Percentiles rank a stretch among this genome's conserved stretches.
phyloP scores from a whole-genome alignment of 495 filamentous ascomycete species.

The Aspergillus sclerotioniger region DNA sequence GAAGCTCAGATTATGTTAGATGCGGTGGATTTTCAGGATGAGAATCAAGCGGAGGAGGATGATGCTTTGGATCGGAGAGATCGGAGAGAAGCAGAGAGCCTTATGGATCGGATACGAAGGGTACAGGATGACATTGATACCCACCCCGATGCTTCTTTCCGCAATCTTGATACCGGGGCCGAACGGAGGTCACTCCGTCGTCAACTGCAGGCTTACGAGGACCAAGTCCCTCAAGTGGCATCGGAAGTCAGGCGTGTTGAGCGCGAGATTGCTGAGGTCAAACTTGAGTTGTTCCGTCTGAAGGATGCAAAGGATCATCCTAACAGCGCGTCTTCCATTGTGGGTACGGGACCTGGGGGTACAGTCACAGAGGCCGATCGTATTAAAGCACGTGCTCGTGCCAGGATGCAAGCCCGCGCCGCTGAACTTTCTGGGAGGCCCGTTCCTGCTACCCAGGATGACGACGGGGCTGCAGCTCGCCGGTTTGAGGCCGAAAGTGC shows the following conservation, averaged over 20 bases:
- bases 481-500: conserved; percentile 84
- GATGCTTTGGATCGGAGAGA: conserved; percentile 89
- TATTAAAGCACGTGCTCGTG: conserved; percentile 90
- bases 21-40: conserved; percentile 95
- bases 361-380: conserved; percentile 89
- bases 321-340: conserved; percentile 72
- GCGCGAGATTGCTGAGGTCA: conserved; percentile 87
- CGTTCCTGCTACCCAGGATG: conserved; percentile 57
- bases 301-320: conserved; percentile 93
- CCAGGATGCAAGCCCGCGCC: conserved; percentile 97
- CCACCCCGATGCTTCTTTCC: conserved; percentile 76
- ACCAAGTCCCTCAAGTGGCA: conserved; percentile 87
- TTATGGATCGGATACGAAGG: conserved; percentile 88
- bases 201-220: conserved; percentile 82
- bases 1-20: conserved; percentile 96
- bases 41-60: conserved; percentile 84
- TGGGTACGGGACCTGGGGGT: conserved; percentile 93
- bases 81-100: conserved; percentile 86
- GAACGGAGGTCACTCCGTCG: conserved; percentile 83
- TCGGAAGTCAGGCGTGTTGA: conserved; percentile 89
- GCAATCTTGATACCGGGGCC: conserved; percentile 75
- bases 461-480: conserved; percentile 73
- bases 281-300: conserved; percentile 89
- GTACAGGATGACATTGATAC: conserved; percentile 95
- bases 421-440: conserved; percentile 88